A percentile compares a stretch with the other conserved stretches of the same genome.
phyloP scores from a whole-genome alignment of 805 yeast genomes.

The Gaillardinia entomophila region DNA sequence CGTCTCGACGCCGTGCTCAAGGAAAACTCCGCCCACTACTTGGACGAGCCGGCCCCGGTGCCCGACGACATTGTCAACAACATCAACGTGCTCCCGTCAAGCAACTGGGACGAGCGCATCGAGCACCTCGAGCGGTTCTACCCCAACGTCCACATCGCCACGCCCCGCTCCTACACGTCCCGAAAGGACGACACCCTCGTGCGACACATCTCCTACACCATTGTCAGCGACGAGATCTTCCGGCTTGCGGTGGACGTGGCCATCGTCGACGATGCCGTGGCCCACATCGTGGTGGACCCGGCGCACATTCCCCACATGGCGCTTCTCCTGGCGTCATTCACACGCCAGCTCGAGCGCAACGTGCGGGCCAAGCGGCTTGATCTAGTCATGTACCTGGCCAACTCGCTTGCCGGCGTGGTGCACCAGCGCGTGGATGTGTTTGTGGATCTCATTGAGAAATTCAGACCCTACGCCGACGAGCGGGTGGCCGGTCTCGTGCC shows the following conservation, averaged over 20 bases:
- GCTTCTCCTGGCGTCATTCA: background rate
- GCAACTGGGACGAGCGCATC: constrained; percentile 24
- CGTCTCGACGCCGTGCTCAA: too few species aligned
- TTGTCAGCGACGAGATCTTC: constrained; percentile 4
- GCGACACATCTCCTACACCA: constrained; percentile 2
- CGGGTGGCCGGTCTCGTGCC: constrained; percentile 4
- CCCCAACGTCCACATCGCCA: constrained; percentile 16
- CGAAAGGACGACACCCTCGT: constrained; percentile 1
- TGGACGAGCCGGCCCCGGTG: too few species aligned
- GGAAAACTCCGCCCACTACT: too few species aligned
- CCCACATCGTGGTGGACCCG: constrained; percentile 1
- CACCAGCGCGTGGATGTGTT: constrained; percentile 16
- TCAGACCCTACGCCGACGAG: constrained; percentile 9
- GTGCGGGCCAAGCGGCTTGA: constrained; percentile 20
- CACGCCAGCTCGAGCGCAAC: constrained; percentile 10
- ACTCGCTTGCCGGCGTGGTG: constrained; percentile 22
- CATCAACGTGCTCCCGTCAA: constrained; percentile 30
- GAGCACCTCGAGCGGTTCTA: constrained; percentile 18
- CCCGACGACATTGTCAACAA: constrained; percentile 14
- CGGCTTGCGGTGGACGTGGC: constrained; percentile 3
- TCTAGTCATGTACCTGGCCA: constrained; percentile 24
- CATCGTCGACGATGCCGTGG: constrained; percentile 5
- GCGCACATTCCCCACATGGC: background rate
- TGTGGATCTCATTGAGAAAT: constrained; percentile 14
- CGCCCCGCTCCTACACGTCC: background rate